Evolutionary conservation across 140 eudicot species (phyloP).

Genomic region (Stevia rebaudiana): DNA sequence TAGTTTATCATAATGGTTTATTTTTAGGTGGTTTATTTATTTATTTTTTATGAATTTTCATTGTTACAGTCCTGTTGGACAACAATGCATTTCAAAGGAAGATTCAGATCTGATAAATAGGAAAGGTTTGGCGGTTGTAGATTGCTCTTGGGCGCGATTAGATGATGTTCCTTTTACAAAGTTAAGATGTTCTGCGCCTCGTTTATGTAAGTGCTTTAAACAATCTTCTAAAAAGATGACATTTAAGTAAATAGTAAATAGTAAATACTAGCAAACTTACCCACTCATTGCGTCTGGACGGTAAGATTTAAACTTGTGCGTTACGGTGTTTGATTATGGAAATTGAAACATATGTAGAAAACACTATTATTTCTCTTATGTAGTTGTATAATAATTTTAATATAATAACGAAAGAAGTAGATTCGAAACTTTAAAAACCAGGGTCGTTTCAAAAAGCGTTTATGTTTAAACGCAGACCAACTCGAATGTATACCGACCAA

Average conservation of each 20-base stretch:
- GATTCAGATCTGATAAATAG: conserved; percentile 65
- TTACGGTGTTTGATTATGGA: too few relatives aligned
- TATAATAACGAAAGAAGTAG: too few relatives aligned
- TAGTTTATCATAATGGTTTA: not conserved
- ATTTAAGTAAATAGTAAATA: not conserved
- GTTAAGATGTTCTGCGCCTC: conserved; percentile 88
- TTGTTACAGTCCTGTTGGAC: conserved; percentile 81
- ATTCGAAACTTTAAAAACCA: too few relatives aligned
- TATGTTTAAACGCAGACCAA: too few relatives aligned
- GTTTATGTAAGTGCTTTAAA: conserved; percentile 57
- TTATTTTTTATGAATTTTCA: conserved; percentile 11
- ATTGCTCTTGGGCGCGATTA: conserved; percentile 98
- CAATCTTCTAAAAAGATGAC: not conserved
- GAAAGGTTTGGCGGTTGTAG: conserved; percentile 93
- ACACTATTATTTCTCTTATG: too few relatives aligned
- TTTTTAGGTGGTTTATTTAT: conserved; percentile 7
- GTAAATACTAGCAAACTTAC: too few relatives aligned
- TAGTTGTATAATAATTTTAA: too few relatives aligned
- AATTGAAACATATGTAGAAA: too few relatives aligned
- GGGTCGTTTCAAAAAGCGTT: too few relatives aligned
- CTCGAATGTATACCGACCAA: too few relatives aligned
- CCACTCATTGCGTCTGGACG: too few relatives aligned
- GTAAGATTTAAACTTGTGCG: too few relatives aligned
- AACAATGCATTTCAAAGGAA: conserved; percentile 82
- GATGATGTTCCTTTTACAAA: conserved; percentile 94